phyloP scores from a whole-genome alignment of 1,139 yeast species.

The Suhomyces atakaporum region DNA sequence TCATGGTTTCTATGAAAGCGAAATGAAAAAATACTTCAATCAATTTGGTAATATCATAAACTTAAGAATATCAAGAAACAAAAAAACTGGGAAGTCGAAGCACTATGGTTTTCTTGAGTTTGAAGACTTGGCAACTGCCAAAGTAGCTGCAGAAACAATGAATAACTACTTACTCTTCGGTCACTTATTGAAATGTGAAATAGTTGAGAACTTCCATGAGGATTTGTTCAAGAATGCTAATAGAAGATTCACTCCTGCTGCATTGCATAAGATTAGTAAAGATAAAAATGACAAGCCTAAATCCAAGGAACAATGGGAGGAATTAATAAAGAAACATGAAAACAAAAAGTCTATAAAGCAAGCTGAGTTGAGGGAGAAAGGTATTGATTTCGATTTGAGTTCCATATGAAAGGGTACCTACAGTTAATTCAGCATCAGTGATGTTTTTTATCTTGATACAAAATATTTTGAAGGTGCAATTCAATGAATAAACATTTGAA shows the following conservation, averaged over 20 bases:
- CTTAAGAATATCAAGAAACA: constrained; percentile 82
- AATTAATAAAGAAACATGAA: constrained; percentile 45
- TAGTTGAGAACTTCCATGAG: constrained; percentile 46
- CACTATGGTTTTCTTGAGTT: constrained; percentile 94
- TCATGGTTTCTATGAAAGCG: constrained; percentile 84
- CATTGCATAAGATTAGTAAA: constrained; percentile 60
- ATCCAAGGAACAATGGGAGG: constrained; percentile 60
- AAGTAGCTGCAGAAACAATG: constrained; percentile 92
- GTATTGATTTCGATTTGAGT: constrained; percentile 50
- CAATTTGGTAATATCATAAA: constrained; percentile 87
- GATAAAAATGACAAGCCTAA: constrained; percentile 59
- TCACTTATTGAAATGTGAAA: constrained; percentile 71
- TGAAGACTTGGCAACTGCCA: constrained; percentile 70
- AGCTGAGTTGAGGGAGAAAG: constrained; percentile 51
- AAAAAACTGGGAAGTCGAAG: constrained; percentile 86
- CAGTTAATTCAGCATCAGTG: too few species aligned
- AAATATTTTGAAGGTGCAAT: too few species aligned
- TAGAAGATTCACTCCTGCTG: constrained; percentile 58
- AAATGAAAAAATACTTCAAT: constrained; percentile 74
- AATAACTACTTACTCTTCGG: constrained; percentile 88
- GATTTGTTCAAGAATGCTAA: constrained; percentile 58
- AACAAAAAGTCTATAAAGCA: constrained; percentile 45
- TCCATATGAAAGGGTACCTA: constrained; percentile 10
- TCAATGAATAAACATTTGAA: too few species aligned
- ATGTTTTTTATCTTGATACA: too few species aligned